Base-by-base conservation (phyloP, 352 stramenopile genomes). In the Hyaloperonospora brassicae region DNA sequence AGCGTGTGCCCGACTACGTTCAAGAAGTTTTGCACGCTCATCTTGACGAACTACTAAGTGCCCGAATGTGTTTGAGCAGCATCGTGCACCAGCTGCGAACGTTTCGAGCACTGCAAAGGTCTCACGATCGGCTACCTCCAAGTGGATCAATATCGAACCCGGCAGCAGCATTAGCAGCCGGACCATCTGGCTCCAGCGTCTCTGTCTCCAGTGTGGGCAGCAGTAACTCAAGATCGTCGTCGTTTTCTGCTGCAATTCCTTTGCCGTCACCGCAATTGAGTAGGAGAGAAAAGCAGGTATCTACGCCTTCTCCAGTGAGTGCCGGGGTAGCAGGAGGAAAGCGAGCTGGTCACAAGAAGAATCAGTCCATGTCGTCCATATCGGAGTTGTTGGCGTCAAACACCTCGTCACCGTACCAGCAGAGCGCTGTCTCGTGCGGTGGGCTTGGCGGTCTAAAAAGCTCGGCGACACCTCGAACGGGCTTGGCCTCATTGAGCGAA, bases 331-430 rank as follows among this genome's bases (percentile, higher is more conserved):
- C 66, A 1, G 54, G 59, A 8, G 66, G 68, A 8, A 91, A 90
- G 39, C 73, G 76, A 59, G 79, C 79, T 45, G 75, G 64, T 13
- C 84, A 94, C 68, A 89, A 92, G 65, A 94, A 94, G 55, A 91
- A 94, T 55, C 79, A 91, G 52, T 92, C 81, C 2, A 89, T 94
- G 78, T 94, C 84, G 36, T 89, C 81, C 0, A 89, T 94, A 50
- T 94, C 84, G 5, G 84, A 94, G 52, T 50, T 94, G 44, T 57
- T 94, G 21, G 66, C 84, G 7, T 83, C 80, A 3, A 74, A 66
- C 14, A 48, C 53, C 5, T 56, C 61, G 5, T 84, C 76, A 8
- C 84, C 72, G 6, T 91, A 89, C 36, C 78, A 87, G 43, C 78
- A 89, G 43, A 59, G 75, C 10, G 61, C 70, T 23, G 61, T 63